Percentiles rank a stretch among this genome's conserved stretches.
phyloP scores from a whole-genome alignment of 257 asterid genomes.

The Scutellaria barbata region DNA sequence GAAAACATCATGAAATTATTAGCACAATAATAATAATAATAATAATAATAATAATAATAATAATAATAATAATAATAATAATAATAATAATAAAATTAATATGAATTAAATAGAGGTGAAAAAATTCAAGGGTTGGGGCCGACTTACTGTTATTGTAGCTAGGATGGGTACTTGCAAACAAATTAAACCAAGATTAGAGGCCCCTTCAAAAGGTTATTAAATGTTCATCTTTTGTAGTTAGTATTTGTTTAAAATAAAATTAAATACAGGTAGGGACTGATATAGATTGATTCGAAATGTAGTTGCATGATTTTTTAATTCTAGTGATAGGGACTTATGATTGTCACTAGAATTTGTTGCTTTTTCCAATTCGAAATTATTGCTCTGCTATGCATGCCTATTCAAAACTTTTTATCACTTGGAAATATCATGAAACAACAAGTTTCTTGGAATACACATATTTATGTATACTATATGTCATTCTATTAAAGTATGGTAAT shows the following conservation, averaged over 20 bases:
- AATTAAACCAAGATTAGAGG: slow-evolving; percentile 25
- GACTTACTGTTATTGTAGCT: neutral
- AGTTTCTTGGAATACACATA: slow-evolving; percentile 18
- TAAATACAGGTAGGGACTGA: slow-evolving; percentile 25
- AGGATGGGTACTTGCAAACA: slow-evolving; percentile 5
- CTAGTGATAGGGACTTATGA: slow-evolving; percentile 28
- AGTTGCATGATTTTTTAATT: slow-evolving; percentile 1
- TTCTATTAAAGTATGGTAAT: too few species aligned
- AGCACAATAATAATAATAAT: neutral
- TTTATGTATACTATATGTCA: neutral
- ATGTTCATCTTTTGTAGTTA: slow-evolving; percentile 1
- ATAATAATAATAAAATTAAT: neutral
- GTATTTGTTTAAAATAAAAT: slow-evolving; percentile 10
- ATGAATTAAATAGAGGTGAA: slow-evolving; percentile 8
- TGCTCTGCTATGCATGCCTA: neutral
- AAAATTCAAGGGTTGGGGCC: slow-evolving; percentile 34
- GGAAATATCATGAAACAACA: slow-evolving; percentile 16
- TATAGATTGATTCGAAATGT: slow-evolving; percentile 20
- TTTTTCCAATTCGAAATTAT: slow-evolving; percentile 5
- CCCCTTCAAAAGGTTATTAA: slow-evolving; percentile 1
- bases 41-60: too few species aligned
- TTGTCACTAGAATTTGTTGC: neutral
- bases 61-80: neutral
- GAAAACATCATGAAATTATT: slow-evolving; percentile 5
- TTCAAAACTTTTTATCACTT: neutral